These are phyloP conservation scores for Candida sp. DNA, from an alignment of 1,139 yeast species.

Conservation along the genomic window DNA sequence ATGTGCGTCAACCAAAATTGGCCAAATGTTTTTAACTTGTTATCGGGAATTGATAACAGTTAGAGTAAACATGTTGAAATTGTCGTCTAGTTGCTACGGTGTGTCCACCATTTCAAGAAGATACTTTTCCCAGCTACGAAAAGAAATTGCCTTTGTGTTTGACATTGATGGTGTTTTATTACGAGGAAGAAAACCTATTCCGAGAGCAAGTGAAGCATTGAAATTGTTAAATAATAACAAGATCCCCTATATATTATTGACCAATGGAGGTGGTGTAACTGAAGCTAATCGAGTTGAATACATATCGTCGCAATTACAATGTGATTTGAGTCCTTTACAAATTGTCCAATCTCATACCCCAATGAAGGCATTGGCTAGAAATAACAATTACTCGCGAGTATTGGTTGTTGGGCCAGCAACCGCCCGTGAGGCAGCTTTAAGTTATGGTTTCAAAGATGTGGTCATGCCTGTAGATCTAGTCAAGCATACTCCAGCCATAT, in stretches of 20 bases:
- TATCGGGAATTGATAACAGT: too few species aligned
- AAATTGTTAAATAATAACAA: conserved; percentile 47
- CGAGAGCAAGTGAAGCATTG: conserved; percentile 66
- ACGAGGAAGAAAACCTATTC: conserved; percentile 69
- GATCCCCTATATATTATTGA: conserved; percentile 81
- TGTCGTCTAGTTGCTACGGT: too few species aligned
- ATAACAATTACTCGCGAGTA: conserved; percentile 51
- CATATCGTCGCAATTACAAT: conserved; percentile 48
- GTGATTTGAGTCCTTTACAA: conserved; percentile 57
- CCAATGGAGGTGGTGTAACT: conserved; percentile 90
- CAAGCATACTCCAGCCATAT: conserved; percentile 49
- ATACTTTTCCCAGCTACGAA: not conserved
- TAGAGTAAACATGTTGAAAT: too few species aligned
- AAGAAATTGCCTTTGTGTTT: conserved; percentile 24
- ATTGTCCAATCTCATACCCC: conserved; percentile 93
- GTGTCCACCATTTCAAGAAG: not conserved
- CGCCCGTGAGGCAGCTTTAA: conserved; percentile 66
- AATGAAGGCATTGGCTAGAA: conserved; percentile 54
- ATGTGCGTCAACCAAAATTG: too few species aligned
- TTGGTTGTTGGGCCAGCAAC: conserved; percentile 81
- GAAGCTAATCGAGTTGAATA: conserved; percentile 62
- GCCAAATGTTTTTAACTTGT: too few species aligned
- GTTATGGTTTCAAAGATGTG: conserved; percentile 81
- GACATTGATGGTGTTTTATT: conserved; percentile 89
- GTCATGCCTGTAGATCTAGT: conserved; percentile 76